Evolutionary conservation across 306 rosid species (phyloP).

Genomic region (Trifolium pratense): DNA sequence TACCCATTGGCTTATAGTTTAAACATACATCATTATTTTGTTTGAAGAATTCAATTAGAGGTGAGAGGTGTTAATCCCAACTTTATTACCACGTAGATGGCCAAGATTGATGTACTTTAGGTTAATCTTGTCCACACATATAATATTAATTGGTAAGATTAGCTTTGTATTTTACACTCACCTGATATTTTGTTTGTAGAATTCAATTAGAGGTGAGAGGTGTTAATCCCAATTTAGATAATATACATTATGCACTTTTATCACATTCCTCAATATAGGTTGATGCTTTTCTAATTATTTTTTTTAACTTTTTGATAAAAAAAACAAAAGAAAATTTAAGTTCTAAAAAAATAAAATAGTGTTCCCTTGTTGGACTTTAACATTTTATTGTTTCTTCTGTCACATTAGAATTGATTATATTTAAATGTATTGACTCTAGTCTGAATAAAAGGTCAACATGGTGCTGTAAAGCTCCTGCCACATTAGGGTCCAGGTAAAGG

Average conservation of each 20-base stretch:
- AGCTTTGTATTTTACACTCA: not conserved
- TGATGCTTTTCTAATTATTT: not conserved
- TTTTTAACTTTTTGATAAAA: not conserved
- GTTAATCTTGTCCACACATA: no score
- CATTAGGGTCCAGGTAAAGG: not conserved
- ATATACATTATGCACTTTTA: not conserved
- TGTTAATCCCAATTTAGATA: no score
- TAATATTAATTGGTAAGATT: not conserved
- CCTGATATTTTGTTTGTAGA: no score
- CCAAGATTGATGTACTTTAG: no score
- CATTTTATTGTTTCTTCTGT: not conserved
- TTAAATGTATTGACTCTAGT: constrained; percentile 7
- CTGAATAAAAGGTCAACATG: not conserved
- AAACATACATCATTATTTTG: no score
- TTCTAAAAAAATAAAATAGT: not conserved
- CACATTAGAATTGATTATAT: constrained; percentile 4
- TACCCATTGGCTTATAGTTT: no score
- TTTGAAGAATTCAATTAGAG: no score
- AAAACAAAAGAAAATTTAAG: not conserved
- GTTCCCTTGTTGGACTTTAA: not conserved
- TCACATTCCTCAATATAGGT: not conserved
- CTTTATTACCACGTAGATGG: no score
- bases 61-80: no score
- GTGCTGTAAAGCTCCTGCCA: not conserved
- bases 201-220: no score